Evolutionary conservation across 2,329 filamentous ascomycete genomes (phyloP), one percentile per base, ranked within the genome.

Genomic region (Paraphoma chrysanthemicola): DNA sequence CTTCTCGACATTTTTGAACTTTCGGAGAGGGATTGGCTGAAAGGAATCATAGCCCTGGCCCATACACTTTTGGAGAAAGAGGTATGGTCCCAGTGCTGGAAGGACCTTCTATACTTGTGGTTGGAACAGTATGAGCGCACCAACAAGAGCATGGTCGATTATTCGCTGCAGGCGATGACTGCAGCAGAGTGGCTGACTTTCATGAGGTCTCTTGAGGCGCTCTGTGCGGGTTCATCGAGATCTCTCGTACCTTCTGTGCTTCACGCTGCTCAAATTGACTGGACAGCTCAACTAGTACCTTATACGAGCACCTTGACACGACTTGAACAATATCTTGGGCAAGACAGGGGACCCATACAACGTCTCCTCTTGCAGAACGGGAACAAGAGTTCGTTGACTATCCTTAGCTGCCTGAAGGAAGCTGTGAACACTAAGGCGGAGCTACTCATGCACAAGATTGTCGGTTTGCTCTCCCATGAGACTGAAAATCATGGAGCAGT

Each of bases 141-240:
- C 6, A 38, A 16, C 16, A 18, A 17, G 23, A 45, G 49, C 17
- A n/a, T 62, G 2, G 8, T 70, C 3, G 60, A 70, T 0, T 58
- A 67, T 46, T 51, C 59, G 0, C 18, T 69, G 7, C 49, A 59
- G 4, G 52, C 63, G 8, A 64, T 72, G 56, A 64, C 57, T 29
- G 49, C 56, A 5, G 47, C 44, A 7, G 62, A 64, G 30, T 74
- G 70, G 70, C 29, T 64, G 4, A 49, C 55, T 12, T 71, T 68
- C 49, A 62, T 72, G 45, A 38, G 51, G 6, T 47, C 64, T 6
- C 51, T 70, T 9, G 60, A 66, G 31, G 51, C 48, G 4, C 46
- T 73, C 4, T 72, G 71, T 33, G 11, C 5, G 0, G 12, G 29
- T 28, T n/a, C 39, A 5, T 16, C 11, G 5, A 42, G 12, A 12